Evolutionary conservation across 169 alveolate species (phyloP).

Genomic region (Babesia sp.): DNA sequence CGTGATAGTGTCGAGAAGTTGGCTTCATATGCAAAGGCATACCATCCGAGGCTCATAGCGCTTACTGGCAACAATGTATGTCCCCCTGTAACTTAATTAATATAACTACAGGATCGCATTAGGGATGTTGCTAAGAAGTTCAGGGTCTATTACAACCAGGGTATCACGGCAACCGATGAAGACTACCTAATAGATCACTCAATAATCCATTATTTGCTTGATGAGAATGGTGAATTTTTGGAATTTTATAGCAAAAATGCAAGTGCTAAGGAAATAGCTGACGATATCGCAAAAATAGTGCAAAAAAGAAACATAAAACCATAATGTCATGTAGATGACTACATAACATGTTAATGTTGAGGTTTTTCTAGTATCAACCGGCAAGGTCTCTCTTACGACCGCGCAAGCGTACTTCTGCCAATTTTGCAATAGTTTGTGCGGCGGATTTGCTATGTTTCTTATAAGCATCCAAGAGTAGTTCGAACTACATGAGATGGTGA

Average conservation of each 20-base stretch:
- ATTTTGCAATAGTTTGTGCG: slow-evolving; percentile 12
- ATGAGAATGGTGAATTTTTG: slow-evolving; percentile 82
- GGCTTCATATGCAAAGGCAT: slow-evolving; percentile 64
- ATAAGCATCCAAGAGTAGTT: slow-evolving; percentile 24
- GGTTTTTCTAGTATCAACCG: slow-evolving; percentile 43
- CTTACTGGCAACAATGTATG: slow-evolving; percentile 74
- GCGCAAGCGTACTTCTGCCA: slow-evolving; percentile 68
- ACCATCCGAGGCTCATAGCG: slow-evolving; percentile 70
- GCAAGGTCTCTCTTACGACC: slow-evolving; percentile 76
- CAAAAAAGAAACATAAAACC: slow-evolving; percentile 26
- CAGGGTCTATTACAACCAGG: slow-evolving; percentile 75
- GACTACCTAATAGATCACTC: slow-evolving; percentile 88
- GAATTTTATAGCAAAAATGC: slow-evolving; percentile 87
- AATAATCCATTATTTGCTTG: slow-evolving; percentile 84
- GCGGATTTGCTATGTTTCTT: neutral
- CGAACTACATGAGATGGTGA: slow-evolving; percentile 16
- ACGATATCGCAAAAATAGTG: slow-evolving; percentile 49
- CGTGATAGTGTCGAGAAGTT: slow-evolving; percentile 72
- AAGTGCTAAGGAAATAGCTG: slow-evolving; percentile 80
- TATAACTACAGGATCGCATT: slow-evolving; percentile 55
- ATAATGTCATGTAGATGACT: too few species aligned
- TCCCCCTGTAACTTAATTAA: too few species aligned
- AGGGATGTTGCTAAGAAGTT: slow-evolving; percentile 69
- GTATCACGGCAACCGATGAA: slow-evolving; percentile 61
- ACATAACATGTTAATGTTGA: too few species aligned